A percentile compares a stretch with the other conserved stretches of the same genome.
Conservation (phyloP, 2,329 filamentous ascomycete genomes). For the Colletotrichum incanum region DNA sequence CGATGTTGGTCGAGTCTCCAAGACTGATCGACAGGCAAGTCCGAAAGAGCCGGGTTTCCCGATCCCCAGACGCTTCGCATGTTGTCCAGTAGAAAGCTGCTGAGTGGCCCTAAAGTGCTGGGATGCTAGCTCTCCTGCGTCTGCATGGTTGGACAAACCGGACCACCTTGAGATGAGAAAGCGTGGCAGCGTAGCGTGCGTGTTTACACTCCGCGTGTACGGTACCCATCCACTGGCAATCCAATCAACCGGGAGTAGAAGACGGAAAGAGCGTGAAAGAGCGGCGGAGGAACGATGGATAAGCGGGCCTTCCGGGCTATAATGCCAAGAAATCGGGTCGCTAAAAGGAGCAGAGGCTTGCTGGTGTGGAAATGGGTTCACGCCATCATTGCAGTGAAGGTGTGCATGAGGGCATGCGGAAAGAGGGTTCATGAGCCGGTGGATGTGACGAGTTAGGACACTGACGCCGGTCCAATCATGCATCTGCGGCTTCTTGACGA, state of each 20-base stretch:
- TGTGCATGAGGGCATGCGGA: slow-evolving; percentile 3
- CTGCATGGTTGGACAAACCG: not conserved
- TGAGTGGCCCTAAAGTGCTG: slow-evolving; percentile 7
- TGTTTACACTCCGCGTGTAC: not conserved
- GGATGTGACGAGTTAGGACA: slow-evolving; percentile 26
- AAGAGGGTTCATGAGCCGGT: not conserved
- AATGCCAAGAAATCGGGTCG: slow-evolving; percentile 6
- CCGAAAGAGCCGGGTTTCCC: not conserved
- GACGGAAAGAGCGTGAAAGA: slow-evolving; percentile 2
- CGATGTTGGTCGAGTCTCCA: slow-evolving; percentile 2
- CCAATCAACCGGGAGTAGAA: not conserved
- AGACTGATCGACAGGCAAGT: slow-evolving; percentile 16
- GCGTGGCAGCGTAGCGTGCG: not conserved
- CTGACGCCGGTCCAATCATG: slow-evolving; percentile 16
- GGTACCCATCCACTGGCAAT: slow-evolving; percentile 11
- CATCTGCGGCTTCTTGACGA: not conserved
- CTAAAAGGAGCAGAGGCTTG: slow-evolving; percentile 12
- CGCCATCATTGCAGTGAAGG: slow-evolving; percentile 36
- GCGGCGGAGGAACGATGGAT: slow-evolving; percentile 10
- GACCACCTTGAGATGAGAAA: slow-evolving; percentile 5
- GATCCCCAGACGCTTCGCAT: not conserved
- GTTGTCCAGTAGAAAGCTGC: slow-evolving; percentile 9
- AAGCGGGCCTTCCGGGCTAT: not conserved
- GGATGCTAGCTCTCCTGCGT: slow-evolving; percentile 6
- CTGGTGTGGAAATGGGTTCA: slow-evolving; percentile 1